Evolutionary conservation across 2,329 filamentous ascomycete genomes (phyloP).

Genomic region (Monosporascus ibericus): DNA sequence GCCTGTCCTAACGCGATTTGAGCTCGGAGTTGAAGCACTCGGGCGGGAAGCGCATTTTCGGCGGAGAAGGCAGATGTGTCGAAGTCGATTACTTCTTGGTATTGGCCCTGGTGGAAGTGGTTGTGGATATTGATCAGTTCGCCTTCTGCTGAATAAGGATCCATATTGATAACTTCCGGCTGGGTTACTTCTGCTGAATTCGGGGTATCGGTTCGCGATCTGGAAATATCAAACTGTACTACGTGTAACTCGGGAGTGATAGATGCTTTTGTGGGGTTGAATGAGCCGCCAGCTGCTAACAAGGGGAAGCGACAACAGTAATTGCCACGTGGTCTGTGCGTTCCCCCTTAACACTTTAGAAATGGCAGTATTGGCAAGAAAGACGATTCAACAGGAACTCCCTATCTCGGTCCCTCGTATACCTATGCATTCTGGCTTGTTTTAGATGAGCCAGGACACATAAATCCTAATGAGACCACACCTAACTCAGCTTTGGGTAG

Average conservation of each 20-base stretch:
- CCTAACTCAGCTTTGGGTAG: no score
- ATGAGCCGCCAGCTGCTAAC: no score
- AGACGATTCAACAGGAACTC: no score
- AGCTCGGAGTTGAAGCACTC: conserved; percentile 73
- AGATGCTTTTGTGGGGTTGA: no score
- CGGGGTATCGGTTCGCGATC: neutral
- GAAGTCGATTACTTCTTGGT: conserved; percentile 79
- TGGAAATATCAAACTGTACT: neutral
- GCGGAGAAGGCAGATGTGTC: conserved; percentile 72
- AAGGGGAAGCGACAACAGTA: no score
- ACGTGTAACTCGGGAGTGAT: neutral
- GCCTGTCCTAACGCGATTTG: conserved; percentile 77
- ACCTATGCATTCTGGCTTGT: no score
- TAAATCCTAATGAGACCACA: no score
- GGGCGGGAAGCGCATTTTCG: conserved; percentile 70
- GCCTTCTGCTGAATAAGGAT: conserved; percentile 65
- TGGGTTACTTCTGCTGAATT: conserved; percentile 1
- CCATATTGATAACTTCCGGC: conserved; percentile 42
- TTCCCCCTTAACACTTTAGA: no score
- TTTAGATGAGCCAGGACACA: no score
- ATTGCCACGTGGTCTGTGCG: no score
- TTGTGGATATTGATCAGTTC: conserved; percentile 68
- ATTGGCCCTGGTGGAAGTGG: conserved; percentile 75
- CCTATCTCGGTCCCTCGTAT: no score
- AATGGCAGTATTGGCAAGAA: no score